Evolutionary conservation across 1,139 yeast species (phyloP).

Genomic region (Candida dubliniensis): DNA sequence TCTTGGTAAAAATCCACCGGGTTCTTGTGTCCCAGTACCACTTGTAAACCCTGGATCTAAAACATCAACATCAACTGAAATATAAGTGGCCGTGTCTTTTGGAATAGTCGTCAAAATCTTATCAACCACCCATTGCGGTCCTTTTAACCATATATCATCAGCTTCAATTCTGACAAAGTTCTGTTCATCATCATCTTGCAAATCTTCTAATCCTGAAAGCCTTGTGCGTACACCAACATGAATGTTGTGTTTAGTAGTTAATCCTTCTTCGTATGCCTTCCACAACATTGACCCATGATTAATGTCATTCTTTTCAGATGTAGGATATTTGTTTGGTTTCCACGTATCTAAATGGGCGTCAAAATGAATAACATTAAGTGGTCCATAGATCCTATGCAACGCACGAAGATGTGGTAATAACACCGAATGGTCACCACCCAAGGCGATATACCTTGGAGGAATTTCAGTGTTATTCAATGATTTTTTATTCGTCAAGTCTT

Average conservation of each 20-base stretch:
- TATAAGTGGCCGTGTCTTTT: constrained; percentile 60
- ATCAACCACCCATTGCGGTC: constrained; percentile 52
- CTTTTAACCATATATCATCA: constrained; percentile 68
- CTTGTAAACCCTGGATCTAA: constrained; percentile 79
- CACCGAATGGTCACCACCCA: constrained; percentile 81
- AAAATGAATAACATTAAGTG: constrained; percentile 67
- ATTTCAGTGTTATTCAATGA: constrained; percentile 21
- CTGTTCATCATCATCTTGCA: constrained; percentile 61
- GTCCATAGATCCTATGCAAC: constrained; percentile 58
- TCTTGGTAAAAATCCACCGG: constrained; percentile 80
- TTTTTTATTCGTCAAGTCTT: constrained; percentile 44
- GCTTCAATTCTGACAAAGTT: constrained; percentile 65
- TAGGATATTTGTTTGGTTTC: constrained; percentile 66
- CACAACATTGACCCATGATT: constrained; percentile 84
- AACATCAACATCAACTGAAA: constrained; percentile 78
- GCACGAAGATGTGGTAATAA: constrained; percentile 70
- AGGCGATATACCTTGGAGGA: constrained; percentile 64
- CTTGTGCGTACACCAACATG: constrained; percentile 77
- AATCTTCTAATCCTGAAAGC: constrained; percentile 62
- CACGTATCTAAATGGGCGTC: constrained; percentile 83
- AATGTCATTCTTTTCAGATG: constrained; percentile 60
- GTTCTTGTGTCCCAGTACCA: constrained; percentile 83
- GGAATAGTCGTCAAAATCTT: constrained; percentile 54
- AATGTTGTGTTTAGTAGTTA: constrained; percentile 55
- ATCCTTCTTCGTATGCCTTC: constrained; percentile 70